Evolutionary conservation across 495 filamentous ascomycete genomes (phyloP).

Genomic region (Durotheca rogersii): DNA sequence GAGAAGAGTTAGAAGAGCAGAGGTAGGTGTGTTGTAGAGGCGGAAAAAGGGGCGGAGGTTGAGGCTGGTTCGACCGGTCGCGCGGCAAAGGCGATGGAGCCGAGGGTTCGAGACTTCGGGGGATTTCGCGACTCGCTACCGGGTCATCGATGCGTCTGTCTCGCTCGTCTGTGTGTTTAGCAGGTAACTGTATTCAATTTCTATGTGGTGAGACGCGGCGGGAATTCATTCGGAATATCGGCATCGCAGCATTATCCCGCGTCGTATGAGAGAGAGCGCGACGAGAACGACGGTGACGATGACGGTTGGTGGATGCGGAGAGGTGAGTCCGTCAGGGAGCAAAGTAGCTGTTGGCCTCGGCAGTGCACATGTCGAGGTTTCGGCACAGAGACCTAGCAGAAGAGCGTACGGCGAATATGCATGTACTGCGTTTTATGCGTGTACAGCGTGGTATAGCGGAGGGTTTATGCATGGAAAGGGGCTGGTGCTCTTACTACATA

Average conservation of each 20-base stretch:
- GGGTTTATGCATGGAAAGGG: too few relatives aligned
- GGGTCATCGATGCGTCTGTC: constrained; percentile 13
- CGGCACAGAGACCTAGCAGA: too few relatives aligned
- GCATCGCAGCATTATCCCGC: neutral
- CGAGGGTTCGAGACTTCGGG: neutral
- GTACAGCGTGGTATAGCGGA: too few relatives aligned
- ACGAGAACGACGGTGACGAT: too few relatives aligned
- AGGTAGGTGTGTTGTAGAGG: neutral
- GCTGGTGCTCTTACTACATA: too few relatives aligned
- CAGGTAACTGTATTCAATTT: neutral
- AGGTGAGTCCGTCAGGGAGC: too few relatives aligned
- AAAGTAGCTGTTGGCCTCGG: too few relatives aligned
- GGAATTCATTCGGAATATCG: too few relatives aligned
- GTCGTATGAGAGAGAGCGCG: neutral
- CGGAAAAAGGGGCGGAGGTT: neutral
- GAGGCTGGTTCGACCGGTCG: neutral
- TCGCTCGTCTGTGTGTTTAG: neutral
- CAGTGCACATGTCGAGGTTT: too few relatives aligned
- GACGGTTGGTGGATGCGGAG: too few relatives aligned
- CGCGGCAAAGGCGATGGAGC: neutral
- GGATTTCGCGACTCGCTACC: constrained; percentile 4
- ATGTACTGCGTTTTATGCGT: too few relatives aligned
- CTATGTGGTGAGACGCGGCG: neutral
- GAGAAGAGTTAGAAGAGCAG: neutral
- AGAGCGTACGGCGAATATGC: too few relatives aligned